Evolutionary conservation across 208 protist genomes (phyloP).

Genomic region (Porcisia hertigi): DNA sequence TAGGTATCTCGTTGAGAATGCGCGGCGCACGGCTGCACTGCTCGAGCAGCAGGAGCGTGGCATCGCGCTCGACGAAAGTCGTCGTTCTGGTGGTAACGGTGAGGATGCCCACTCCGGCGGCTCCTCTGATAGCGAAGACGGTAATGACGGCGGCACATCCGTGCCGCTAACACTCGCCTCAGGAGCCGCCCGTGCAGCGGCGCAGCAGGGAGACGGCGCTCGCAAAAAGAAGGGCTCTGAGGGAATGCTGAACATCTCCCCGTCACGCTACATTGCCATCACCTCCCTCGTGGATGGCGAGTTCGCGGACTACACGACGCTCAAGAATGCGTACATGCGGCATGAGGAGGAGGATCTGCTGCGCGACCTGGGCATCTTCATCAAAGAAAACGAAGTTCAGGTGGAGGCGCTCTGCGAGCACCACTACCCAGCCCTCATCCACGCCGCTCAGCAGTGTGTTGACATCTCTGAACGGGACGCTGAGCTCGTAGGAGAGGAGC

Average conservation of each 20-base stretch:
- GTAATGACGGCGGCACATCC: conserved; percentile 7
- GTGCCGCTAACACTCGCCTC: conserved; percentile 12
- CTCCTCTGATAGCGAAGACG: conserved; percentile 44
- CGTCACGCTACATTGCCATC: conserved; percentile 82
- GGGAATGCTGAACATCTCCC: conserved; percentile 44
- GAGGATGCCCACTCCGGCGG: conserved; percentile 31
- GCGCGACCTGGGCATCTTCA: conserved; percentile 73
- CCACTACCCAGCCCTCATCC: conserved; percentile 87
- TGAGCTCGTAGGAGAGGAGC: conserved; percentile 82
- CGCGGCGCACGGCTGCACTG: conserved; percentile 50
- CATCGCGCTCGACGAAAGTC: conserved; percentile 13
- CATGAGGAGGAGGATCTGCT: conserved; percentile 80
- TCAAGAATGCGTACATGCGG: conserved; percentile 81
- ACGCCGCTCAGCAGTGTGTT: conserved; percentile 84
- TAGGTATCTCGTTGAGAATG: conserved; percentile 44
- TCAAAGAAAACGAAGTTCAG: conserved; percentile 84
- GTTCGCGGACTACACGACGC: conserved; percentile 87
- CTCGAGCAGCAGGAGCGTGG: conserved; percentile 56
- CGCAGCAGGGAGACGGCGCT: conserved; percentile 18
- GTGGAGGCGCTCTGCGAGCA: conserved; percentile 86
- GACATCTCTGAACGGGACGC: conserved; percentile 83
- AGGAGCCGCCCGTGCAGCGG: conserved; percentile 20
- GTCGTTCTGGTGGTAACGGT: conserved; percentile 15
- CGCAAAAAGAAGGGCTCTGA: conserved; percentile 32
- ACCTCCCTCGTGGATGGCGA: conserved; percentile 87